Evolutionary conservation across 1,139 yeast species (phyloP).

Genomic region (Scheffersomyces quercinus): DNA sequence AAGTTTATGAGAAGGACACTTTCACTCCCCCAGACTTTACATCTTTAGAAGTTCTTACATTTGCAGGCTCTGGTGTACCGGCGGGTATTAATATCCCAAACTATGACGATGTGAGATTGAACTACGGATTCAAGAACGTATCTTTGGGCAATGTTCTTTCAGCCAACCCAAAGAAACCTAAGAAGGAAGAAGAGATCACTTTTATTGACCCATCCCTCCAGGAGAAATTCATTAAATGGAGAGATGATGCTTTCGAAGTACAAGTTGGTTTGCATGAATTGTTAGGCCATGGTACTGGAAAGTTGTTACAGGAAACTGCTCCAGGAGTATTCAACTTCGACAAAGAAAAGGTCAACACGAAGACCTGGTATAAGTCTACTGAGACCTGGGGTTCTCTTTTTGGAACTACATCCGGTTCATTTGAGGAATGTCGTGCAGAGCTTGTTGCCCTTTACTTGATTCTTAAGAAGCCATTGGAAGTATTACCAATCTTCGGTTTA

Average conservation of each 20-base stretch:
- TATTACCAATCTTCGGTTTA: constrained; percentile 74
- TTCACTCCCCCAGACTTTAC: constrained; percentile 93
- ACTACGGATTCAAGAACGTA: constrained; percentile 84
- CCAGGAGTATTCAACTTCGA: constrained; percentile 76
- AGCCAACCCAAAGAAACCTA: constrained; percentile 63
- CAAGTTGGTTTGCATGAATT: constrained; percentile 92
- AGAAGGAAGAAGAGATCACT: constrained; percentile 66
- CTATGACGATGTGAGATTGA: constrained; percentile 83
- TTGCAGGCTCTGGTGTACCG: constrained; percentile 88
- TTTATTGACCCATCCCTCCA: constrained; percentile 58
- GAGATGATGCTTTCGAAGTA: constrained; percentile 84
- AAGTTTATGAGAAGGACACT: constrained; percentile 73
- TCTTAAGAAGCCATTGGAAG: constrained; percentile 56
- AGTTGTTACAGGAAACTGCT: constrained; percentile 63
- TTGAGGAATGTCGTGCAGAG: constrained; percentile 93
- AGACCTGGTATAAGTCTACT: constrained; percentile 71
- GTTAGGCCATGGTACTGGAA: constrained; percentile 92
- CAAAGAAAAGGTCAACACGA: constrained; percentile 51
- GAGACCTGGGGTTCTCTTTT: constrained; percentile 90
- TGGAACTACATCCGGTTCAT: constrained; percentile 80
- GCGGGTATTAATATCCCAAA: constrained; percentile 93
- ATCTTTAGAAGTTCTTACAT: constrained; percentile 82
- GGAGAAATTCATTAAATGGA: constrained; percentile 64
- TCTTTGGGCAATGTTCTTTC: constrained; percentile 82
- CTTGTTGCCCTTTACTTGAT: constrained; percentile 81